Percentiles rank a stretch among this genome's conserved stretches.
Evolutionary conservation across 1,139 yeast genomes (phyloP).

Genomic region (Geotrichum citri-aurantii): DNA sequence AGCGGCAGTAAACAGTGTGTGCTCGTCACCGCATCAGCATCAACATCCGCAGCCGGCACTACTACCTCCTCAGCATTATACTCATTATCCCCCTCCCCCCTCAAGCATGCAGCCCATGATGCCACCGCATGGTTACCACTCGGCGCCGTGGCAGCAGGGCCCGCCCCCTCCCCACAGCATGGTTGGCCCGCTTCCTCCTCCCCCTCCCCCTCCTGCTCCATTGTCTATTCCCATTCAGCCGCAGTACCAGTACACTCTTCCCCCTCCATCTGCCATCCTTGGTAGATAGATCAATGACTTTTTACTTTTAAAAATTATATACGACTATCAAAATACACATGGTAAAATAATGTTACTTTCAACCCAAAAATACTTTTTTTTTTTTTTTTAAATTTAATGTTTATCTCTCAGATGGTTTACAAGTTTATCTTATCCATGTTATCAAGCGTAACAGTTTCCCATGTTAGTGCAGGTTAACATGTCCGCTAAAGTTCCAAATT

Average conservation of each 20-base stretch:
- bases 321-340: background rate
- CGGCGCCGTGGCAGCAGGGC: slow-evolving; percentile 10
- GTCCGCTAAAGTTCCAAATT: too few species aligned
- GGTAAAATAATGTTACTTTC: background rate
- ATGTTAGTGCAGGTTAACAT: too few species aligned
- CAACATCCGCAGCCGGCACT: slow-evolving; percentile 1
- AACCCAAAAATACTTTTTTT: background rate
- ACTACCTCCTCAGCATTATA: background rate
- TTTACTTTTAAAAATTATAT: background rate
- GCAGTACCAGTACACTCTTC: slow-evolving; percentile 11
- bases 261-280: slow-evolving; percentile 12
- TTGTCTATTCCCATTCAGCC: background rate
- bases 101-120: slow-evolving; percentile 1
- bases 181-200: slow-evolving; percentile 6
- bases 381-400: background rate
- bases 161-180: background rate
- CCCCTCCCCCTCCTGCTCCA: slow-evolving; percentile 10
- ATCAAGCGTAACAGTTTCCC: too few species aligned
- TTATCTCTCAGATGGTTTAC: background rate
- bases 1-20: background rate
- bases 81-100: slow-evolving; percentile 4
- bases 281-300: slow-evolving; percentile 6
- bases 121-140: slow-evolving; percentile 4
- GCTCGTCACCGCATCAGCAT: background rate
- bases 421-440: background rate